These are phyloP conservation scores for Mortierella sp. DNA, from an alignment of 371 early-diverging fungal species.

Conservation along the genomic window DNA sequence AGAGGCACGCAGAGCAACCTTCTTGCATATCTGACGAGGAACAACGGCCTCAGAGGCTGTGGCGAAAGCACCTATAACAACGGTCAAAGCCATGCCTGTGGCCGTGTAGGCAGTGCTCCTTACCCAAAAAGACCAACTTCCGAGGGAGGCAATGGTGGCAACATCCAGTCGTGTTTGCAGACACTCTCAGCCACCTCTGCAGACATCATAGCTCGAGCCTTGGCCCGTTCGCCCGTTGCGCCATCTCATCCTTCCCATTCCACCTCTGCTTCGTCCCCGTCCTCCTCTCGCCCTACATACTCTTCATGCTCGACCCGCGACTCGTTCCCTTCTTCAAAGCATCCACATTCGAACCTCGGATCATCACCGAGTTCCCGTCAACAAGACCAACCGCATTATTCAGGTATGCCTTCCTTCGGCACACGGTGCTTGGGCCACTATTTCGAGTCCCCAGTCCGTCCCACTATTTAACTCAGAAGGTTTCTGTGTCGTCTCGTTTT, in stretches of 20 bases:
- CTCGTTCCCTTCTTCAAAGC: background rate
- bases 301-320: background rate
- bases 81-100: no score
- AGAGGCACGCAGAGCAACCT: background rate
- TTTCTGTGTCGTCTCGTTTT: no score
- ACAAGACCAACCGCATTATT: no score
- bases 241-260: background rate
- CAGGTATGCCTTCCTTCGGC: no score
- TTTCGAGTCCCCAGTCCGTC: no score
- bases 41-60: background rate
- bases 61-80: background rate
- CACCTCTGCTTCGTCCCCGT: background rate
- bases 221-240: background rate
- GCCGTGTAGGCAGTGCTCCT: no score
- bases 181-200: constrained; percentile 1
- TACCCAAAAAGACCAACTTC: no score
- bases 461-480: no score
- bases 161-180: background rate
- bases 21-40: background rate
- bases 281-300: background rate
- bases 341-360: background rate
- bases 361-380: background rate
- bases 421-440: no score
- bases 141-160: no score
- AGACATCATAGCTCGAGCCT: background rate